Evolutionary conservation across 805 yeast genomes (phyloP).

Genomic region (Brettanomyces naardenensis): DNA sequence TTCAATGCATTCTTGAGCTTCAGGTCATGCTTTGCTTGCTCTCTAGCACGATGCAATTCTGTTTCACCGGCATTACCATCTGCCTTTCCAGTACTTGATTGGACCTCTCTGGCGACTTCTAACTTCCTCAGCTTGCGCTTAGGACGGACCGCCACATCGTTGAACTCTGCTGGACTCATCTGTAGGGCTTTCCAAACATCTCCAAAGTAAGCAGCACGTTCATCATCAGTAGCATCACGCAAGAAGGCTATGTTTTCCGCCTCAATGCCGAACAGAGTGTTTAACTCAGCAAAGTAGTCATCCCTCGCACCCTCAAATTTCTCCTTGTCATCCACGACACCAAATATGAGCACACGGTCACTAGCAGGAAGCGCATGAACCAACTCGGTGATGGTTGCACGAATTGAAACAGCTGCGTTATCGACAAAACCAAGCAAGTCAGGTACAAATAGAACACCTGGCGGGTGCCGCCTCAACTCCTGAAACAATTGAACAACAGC

Average conservation of each 20-base stretch:
- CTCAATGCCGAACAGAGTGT: conserved; percentile 49
- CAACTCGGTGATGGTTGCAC: conserved; percentile 63
- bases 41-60: conserved; percentile 26
- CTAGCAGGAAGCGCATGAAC: conserved; percentile 59
- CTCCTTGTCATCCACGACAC: conserved; percentile 7
- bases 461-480: conserved; percentile 86
- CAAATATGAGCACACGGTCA: conserved; percentile 63
- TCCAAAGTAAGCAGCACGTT: conserved; percentile 51
- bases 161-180: conserved; percentile 66
- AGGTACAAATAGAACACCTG: conserved; percentile 79
- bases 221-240: conserved; percentile 32
- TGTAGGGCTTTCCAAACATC: conserved; percentile 44
- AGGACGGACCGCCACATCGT: conserved; percentile 53
- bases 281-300: conserved; percentile 33
- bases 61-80: neutral
- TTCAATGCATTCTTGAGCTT: conserved; percentile 78
- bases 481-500: conserved; percentile 73
- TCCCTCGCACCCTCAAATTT: conserved; percentile 23
- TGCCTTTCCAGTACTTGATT: neutral
- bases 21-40: conserved; percentile 47
- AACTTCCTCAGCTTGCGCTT: conserved; percentile 37
- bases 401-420: conserved; percentile 61
- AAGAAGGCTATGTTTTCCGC: conserved; percentile 39
- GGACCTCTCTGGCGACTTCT: conserved; percentile 17
- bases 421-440: conserved; percentile 70